These are phyloP conservation scores for Pontederia paniculata DNA, from an alignment of 176 grass and related monocot species.

Conservation along the genomic window DNA sequence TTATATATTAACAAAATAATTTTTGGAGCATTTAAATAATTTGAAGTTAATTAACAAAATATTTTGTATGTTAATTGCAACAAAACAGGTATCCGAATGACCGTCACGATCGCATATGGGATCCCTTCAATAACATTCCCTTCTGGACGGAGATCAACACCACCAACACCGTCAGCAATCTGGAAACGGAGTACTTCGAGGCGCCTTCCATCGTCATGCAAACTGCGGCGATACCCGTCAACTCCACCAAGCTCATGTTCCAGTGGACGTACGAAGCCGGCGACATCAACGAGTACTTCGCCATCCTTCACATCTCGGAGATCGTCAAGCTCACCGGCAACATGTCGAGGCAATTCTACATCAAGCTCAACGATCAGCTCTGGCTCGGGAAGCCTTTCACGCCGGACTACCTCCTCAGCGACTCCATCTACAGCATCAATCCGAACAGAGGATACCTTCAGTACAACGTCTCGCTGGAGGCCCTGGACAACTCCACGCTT, in stretches of 20 bases:
- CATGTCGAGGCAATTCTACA: constrained; percentile 7
- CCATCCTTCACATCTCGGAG: constrained; percentile 2
- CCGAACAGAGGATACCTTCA: background rate
- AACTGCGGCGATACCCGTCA: background rate
- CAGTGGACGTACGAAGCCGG: background rate
- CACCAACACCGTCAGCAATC: background rate
- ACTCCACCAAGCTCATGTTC: background rate
- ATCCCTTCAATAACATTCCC: background rate
- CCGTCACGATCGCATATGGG: background rate
- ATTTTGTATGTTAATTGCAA: too few species aligned
- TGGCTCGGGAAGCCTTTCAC: constrained; percentile 18
- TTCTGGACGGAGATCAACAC: background rate
- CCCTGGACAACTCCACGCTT: constrained; percentile 28
- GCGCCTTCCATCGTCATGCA: background rate
- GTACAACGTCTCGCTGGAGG: constrained; percentile 25
- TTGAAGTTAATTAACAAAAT: too few species aligned
- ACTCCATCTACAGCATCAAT: constrained; percentile 14
- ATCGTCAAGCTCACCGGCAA: background rate
- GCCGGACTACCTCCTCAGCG: constrained; percentile 3
- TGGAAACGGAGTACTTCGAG: background rate
- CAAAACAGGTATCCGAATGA: background rate
- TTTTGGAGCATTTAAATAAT: too few species aligned
- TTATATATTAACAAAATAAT: too few species aligned
- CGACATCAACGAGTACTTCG: background rate
- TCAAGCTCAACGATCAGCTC: background rate